Percentiles rank a stretch among this genome's conserved stretches.
These are phyloP conservation scores for Uncinocarpus reesii DNA, from an alignment of 2,329 filamentous ascomycete genomes.

Conservation along the genomic window DNA sequence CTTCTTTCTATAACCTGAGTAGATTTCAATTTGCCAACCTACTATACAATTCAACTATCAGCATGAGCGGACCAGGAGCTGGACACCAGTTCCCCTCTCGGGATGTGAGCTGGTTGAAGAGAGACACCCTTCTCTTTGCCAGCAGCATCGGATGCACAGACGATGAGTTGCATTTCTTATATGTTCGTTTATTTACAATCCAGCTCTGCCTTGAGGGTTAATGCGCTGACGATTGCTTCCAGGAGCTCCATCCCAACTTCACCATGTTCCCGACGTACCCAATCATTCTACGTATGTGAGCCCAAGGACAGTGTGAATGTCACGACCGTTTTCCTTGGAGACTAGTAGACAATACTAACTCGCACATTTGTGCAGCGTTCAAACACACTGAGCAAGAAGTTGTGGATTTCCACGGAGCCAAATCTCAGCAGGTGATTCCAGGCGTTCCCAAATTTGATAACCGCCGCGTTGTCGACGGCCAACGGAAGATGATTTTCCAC, in stretches of 20 bases:
- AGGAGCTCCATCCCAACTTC: conserved; percentile 84
- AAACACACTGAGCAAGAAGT: conserved; percentile 67
- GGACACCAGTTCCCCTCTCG: conserved; percentile 70
- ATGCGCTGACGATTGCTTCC: background rate
- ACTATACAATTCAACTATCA: conserved; percentile 10
- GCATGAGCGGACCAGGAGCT: conserved; percentile 45
- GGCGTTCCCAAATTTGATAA: conserved; percentile 67
- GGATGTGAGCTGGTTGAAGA: conserved; percentile 74
- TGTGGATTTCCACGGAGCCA: conserved; percentile 69
- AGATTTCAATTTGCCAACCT: background rate
- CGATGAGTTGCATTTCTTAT: conserved; percentile 90
- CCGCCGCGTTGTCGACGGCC: conserved; percentile 67
- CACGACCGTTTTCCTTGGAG: background rate
- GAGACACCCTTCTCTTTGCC: conserved; percentile 81
- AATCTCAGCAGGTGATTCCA: conserved; percentile 58
- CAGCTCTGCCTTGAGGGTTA: background rate
- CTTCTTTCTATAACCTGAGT: background rate
- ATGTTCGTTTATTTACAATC: conserved; percentile 45
- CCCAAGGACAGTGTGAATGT: background rate
- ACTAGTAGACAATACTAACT: conserved; percentile 30
- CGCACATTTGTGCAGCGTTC: conserved; percentile 47
- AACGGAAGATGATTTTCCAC: conserved; percentile 67
- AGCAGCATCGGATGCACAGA: conserved; percentile 73
- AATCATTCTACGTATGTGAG: conserved; percentile 58
- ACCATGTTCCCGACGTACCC: conserved; percentile 82